These are phyloP conservation scores for Saururus chinensis DNA, from an alignment of 164 flowering plant genomes.

Conservation along the genomic window DNA sequence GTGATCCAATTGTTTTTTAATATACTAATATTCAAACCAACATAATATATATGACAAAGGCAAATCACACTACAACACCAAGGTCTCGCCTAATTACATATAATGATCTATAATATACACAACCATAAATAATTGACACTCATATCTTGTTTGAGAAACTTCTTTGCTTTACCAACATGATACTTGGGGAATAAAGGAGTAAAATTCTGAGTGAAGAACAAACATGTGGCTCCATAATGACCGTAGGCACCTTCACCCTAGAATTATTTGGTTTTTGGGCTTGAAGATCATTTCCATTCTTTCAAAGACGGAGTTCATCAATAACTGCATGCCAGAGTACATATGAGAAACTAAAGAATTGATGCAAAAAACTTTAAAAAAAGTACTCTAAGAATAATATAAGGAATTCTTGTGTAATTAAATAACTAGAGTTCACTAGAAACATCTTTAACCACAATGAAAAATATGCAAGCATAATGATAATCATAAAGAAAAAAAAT, in stretches of 20 bases:
- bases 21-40: too few species aligned
- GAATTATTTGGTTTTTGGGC: conserved; percentile 13
- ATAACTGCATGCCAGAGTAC: conserved; percentile 35
- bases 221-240: conserved; percentile 39
- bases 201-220: conserved; percentile 41
- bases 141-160: background rate
- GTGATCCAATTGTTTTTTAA: too few species aligned
- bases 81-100: too few species aligned
- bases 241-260: conserved; percentile 34
- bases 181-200: conserved; percentile 73
- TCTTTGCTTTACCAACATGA: background rate
- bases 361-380: background rate
- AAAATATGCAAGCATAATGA: too few species aligned
- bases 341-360: conserved; percentile 4
- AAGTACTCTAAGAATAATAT: background rate
- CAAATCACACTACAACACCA: too few species aligned
- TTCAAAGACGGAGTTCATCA: conserved; percentile 21
- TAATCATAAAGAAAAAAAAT: too few species aligned
- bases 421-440: background rate
- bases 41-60: too few species aligned
- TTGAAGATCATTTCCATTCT: conserved; percentile 3
- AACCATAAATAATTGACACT: too few species aligned
- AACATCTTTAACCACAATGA: background rate
- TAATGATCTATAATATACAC: too few species aligned
- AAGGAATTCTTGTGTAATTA: background rate